Percentiles rank a stretch among this genome's conserved stretches.
phyloP scores from a whole-genome alignment of 805 yeast genomes.

The Sungouiella thailandica region DNA sequence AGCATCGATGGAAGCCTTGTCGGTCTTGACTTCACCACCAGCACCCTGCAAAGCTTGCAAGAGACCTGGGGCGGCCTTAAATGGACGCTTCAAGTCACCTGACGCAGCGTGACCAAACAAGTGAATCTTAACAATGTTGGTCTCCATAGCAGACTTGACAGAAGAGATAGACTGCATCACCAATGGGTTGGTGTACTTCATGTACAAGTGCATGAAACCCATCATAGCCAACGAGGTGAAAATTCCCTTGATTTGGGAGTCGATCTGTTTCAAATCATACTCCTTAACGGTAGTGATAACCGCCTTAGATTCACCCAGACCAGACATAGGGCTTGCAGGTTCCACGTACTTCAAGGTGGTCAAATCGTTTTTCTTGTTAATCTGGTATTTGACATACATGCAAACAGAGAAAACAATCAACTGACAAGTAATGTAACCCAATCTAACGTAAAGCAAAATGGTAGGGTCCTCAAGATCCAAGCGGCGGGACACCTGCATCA shows the following conservation, averaged over 20 bases:
- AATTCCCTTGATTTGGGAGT: conserved; percentile 72
- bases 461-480: conserved; percentile 84
- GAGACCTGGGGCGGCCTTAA: conserved; percentile 66
- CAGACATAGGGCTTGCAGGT: conserved; percentile 75
- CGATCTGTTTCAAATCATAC: conserved; percentile 86
- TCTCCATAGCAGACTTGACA: conserved; percentile 82
- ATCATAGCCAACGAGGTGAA: conserved; percentile 92
- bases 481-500: conserved; percentile 91
- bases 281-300: conserved; percentile 91
- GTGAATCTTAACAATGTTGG: conserved; percentile 88
- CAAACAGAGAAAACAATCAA: conserved; percentile 60
- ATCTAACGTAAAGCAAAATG: conserved; percentile 69
- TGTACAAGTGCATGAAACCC: conserved; percentile 96
- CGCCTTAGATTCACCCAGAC: conserved; percentile 66
- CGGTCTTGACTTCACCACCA: conserved; percentile 58
- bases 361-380: conserved; percentile 76
- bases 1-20: conserved; percentile 77
- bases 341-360: conserved; percentile 89
- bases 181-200: conserved; percentile 96
- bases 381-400: conserved; percentile 54
- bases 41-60: conserved; percentile 61
- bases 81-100: conserved; percentile 95
- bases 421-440: conserved; percentile 64
- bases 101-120: conserved; percentile 73
- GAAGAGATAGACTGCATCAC: conserved; percentile 92